These are phyloP conservation scores for Nicotiana tabacum DNA, from an alignment of 257 asterid genomes.

Conservation along the genomic window DNA sequence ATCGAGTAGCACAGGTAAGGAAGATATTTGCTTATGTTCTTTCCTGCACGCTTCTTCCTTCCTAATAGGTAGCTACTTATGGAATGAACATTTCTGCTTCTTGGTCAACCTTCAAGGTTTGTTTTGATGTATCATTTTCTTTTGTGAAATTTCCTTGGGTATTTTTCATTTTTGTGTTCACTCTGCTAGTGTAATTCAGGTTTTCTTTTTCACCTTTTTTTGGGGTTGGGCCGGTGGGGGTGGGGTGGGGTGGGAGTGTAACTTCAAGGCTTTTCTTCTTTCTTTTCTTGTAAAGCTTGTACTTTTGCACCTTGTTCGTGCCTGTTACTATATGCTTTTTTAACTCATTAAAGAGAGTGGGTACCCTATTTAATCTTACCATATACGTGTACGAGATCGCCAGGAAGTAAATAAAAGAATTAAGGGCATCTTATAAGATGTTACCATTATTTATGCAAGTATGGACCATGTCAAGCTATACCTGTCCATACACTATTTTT, in stretches of 20 bases:
- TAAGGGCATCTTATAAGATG: neutral
- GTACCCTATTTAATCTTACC: neutral
- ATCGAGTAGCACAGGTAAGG: constrained; percentile 77
- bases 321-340: neutral
- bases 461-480: neutral
- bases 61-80: constrained; percentile 4
- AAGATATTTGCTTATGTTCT: neutral
- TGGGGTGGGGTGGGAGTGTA: neutral
- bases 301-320: neutral
- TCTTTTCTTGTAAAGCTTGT: neutral
- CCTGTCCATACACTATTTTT: neutral
- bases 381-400: neutral
- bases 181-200: neutral
- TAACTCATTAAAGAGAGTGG: neutral
- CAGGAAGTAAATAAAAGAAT: neutral
- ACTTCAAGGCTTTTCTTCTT: neutral
- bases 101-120: neutral
- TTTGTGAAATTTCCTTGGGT: neutral
- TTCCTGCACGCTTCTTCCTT: neutral
- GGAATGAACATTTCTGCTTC: neutral
- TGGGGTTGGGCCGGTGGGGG: neutral
- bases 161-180: neutral
- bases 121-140: neutral
- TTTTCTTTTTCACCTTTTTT: neutral
- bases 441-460: neutral